A percentile compares a stretch with the other conserved stretches of the same genome.
These are phyloP conservation scores for Xylaria longipes DNA, from an alignment of 495 filamentous ascomycete genomes.

Conservation along the genomic window DNA sequence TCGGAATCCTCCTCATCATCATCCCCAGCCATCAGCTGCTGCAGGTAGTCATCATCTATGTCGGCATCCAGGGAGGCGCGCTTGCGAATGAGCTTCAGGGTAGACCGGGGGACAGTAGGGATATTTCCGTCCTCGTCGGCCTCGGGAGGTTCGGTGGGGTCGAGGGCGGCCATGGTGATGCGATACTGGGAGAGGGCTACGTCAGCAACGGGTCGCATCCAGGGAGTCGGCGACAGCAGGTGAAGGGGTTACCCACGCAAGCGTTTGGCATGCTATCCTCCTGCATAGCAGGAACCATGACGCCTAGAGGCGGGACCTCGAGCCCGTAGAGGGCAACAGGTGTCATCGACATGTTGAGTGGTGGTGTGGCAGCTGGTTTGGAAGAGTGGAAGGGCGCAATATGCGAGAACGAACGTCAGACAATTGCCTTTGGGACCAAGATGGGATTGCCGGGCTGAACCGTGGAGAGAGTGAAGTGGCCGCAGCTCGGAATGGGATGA, in stretches of 20 bases:
- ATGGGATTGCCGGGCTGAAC: neutral
- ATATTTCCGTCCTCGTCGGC: slow-evolving; percentile 67
- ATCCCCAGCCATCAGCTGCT: slow-evolving; percentile 52
- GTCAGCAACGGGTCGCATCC: slow-evolving; percentile 31
- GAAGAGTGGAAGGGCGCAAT: neutral
- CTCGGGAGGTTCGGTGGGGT: slow-evolving; percentile 79
- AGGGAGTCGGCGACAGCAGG: neutral
- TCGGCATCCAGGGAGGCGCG: slow-evolving; percentile 66
- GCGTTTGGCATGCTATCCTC: slow-evolving; percentile 50
- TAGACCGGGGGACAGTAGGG: slow-evolving; percentile 72
- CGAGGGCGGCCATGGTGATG: slow-evolving; percentile 97
- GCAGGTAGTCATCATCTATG: slow-evolving; percentile 62
- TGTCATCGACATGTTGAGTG: slow-evolving; percentile 50
- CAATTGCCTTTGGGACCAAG: slow-evolving; percentile 6
- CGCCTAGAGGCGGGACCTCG: slow-evolving; percentile 79
- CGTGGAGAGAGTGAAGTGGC: neutral
- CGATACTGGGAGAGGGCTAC: slow-evolving; percentile 69
- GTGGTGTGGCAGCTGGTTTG: neutral
- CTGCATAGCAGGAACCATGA: slow-evolving; percentile 69
- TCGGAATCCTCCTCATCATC: slow-evolving; percentile 68
- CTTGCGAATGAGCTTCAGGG: slow-evolving; percentile 85
- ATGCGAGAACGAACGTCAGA: neutral
- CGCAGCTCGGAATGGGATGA: slow-evolving; percentile 8
- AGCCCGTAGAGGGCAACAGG: slow-evolving; percentile 91
- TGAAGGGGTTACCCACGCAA: slow-evolving; percentile 67